Conservation (phyloP, 306 rosid species). For the Benincasa hispida region DNA sequence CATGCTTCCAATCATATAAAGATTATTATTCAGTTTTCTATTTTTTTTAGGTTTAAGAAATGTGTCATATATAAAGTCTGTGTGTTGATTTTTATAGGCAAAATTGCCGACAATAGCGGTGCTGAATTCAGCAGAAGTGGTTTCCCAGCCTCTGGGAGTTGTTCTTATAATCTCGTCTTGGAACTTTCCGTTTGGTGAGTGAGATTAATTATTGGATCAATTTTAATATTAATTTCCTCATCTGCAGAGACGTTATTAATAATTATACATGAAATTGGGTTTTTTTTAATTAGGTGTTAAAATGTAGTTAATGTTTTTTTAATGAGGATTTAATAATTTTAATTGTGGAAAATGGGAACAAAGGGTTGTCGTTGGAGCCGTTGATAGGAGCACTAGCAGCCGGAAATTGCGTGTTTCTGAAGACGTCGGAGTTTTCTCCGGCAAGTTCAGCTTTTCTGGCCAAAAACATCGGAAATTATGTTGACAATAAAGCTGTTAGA, state of each 20-base stretch:
- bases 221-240: background rate
- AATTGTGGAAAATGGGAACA: background rate
- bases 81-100: conserved; percentile 22
- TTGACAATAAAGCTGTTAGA: conserved; percentile 42
- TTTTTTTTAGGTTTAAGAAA: too few species aligned
- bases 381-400: conserved; percentile 76
- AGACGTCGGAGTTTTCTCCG: conserved; percentile 61
- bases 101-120: conserved; percentile 49
- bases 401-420: conserved; percentile 49
- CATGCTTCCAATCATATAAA: too few species aligned
- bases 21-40: too few species aligned
- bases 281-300: background rate
- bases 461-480: conserved; percentile 23
- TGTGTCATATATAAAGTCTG: too few species aligned
- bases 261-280: too few species aligned
- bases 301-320: too few species aligned
- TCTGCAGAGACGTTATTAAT: background rate
- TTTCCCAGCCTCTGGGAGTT: conserved; percentile 68
- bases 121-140: conserved; percentile 46
- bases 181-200: conserved; percentile 81
- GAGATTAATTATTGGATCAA: background rate
- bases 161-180: conserved; percentile 71
- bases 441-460: conserved; percentile 38
- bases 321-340: background rate
- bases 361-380: conserved; percentile 73